Conservation (phyloP, 306 rosid genomes). For the Acacia crassicarpa region DNA sequence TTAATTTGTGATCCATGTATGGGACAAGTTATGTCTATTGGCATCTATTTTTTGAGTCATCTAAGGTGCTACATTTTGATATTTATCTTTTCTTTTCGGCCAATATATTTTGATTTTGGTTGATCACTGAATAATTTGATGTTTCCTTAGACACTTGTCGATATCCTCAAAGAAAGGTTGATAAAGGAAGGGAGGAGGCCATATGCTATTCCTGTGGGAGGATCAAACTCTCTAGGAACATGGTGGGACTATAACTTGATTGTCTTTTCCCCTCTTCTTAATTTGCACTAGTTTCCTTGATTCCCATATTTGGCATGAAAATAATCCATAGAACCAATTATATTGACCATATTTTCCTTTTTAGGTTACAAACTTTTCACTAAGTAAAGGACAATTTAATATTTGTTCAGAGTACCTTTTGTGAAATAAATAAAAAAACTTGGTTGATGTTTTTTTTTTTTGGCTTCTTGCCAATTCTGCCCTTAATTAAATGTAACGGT, state of each 20-base stretch:
- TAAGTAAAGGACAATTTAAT: not conserved
- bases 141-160: slow-evolving; percentile 57
- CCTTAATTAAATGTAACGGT: too few relatives aligned
- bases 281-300: slow-evolving; percentile 15
- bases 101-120: not conserved
- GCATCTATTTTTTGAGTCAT: slow-evolving; percentile 1
- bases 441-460: too few relatives aligned
- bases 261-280: slow-evolving; percentile 22
- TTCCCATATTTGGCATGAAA: not conserved
- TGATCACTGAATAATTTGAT: not conserved
- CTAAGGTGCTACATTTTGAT: not conserved
- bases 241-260: slow-evolving; percentile 57
- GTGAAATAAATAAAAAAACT: not conserved
- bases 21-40: not conserved
- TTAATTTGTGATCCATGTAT: not conserved
- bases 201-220: slow-evolving; percentile 90
- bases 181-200: slow-evolving; percentile 86
- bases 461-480: too few relatives aligned
- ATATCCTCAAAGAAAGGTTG: slow-evolving; percentile 68
- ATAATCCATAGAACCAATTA: not conserved
- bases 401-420: not conserved
- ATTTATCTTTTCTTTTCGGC: not conserved
- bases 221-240: slow-evolving; percentile 89
- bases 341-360: not conserved
- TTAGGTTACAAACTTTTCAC: not conserved